These are phyloP conservation scores for Cytospora paraplurivora DNA, from an alignment of 2,329 filamentous ascomycete species.

Conservation along the genomic window DNA sequence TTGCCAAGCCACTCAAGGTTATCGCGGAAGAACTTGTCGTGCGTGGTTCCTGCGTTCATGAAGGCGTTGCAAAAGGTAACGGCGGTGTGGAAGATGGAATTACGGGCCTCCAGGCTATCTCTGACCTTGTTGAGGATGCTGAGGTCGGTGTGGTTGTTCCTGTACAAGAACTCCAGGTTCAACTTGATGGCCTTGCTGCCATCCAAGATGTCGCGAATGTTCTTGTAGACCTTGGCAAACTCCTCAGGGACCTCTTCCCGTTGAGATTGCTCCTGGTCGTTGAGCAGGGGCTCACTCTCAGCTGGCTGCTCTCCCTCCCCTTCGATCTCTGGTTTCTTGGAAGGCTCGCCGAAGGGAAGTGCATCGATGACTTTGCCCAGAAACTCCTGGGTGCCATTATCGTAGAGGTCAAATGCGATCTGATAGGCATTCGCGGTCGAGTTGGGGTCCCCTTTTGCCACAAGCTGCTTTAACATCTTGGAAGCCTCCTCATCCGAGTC, in stretches of 20 bases:
- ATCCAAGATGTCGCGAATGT: constrained; percentile 71
- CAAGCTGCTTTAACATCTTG: constrained; percentile 78
- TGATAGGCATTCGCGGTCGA: constrained; percentile 90
- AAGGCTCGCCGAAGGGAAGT: constrained; percentile 60
- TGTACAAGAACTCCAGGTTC: constrained; percentile 94
- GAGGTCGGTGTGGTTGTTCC: constrained; percentile 91
- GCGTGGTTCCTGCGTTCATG: constrained; percentile 98
- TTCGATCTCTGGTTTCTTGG: constrained; percentile 46
- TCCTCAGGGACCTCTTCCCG: constrained; percentile 56
- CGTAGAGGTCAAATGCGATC: constrained; percentile 96
- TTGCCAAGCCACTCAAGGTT: constrained; percentile 98
- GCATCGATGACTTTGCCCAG: constrained; percentile 84
- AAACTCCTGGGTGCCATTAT: constrained; percentile 98
- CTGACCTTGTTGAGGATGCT: constrained; percentile 94
- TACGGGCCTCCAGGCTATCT: constrained; percentile 88
- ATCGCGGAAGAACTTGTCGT: constrained; percentile 97
- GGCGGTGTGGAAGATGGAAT: constrained; percentile 97
- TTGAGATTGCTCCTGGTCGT: constrained; percentile 54
- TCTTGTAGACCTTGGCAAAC: constrained; percentile 59
- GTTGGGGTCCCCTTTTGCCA: constrained; percentile 75
- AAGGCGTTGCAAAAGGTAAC: constrained; percentile 98
- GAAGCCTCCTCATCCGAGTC: constrained; percentile 91
- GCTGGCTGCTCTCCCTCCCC: constrained; percentile 47
- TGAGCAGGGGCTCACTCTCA: constrained; percentile 53
- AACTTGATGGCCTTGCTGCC: constrained; percentile 93